Evolutionary conservation across 371 early-diverging fungal species (phyloP).

Genomic region (Chytridiales sp.): DNA sequence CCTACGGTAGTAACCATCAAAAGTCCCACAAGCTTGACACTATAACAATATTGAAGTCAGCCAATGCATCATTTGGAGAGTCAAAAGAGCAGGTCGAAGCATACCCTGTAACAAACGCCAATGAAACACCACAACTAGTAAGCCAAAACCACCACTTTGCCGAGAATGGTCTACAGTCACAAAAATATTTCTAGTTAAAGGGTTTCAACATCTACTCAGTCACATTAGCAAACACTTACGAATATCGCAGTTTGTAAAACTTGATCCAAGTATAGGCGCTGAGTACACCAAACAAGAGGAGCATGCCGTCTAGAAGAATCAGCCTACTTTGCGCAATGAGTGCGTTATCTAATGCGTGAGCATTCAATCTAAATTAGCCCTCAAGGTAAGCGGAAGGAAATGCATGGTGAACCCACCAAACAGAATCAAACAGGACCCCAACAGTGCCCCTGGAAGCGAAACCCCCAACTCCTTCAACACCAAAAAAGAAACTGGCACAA

Average conservation of each 20-base stretch:
- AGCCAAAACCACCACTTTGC: slow-evolving; percentile 88
- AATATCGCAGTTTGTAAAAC: slow-evolving; percentile 78
- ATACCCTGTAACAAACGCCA: slow-evolving; percentile 83
- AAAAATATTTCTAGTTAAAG: neutral
- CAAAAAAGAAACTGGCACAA: slow-evolving; percentile 76
- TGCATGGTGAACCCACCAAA: slow-evolving; percentile 61
- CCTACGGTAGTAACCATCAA: slow-evolving; percentile 86
- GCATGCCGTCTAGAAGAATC: slow-evolving; percentile 91
- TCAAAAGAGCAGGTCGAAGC: no score
- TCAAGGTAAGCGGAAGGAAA: slow-evolving; percentile 1
- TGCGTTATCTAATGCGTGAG: slow-evolving; percentile 72
- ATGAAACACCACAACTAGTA: slow-evolving; percentile 80
- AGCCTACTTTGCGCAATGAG: slow-evolving; percentile 88
- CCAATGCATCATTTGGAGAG: neutral
- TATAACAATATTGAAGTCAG: slow-evolving; percentile 27
- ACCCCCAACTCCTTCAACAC: slow-evolving; percentile 87
- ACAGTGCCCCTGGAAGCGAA: slow-evolving; percentile 68
- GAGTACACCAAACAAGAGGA: slow-evolving; percentile 82
- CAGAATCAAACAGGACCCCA: slow-evolving; percentile 75
- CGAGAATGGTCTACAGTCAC: slow-evolving; percentile 33
- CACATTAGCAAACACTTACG: slow-evolving; percentile 45
- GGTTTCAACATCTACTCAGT: neutral
- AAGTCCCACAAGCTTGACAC: slow-evolving; percentile 95
- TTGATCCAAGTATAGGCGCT: slow-evolving; percentile 81
- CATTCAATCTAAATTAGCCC: neutral